Base-by-base conservation (phyloP, 768 basidiomycete genomes). In the Leucosporidium scottii region DNA sequence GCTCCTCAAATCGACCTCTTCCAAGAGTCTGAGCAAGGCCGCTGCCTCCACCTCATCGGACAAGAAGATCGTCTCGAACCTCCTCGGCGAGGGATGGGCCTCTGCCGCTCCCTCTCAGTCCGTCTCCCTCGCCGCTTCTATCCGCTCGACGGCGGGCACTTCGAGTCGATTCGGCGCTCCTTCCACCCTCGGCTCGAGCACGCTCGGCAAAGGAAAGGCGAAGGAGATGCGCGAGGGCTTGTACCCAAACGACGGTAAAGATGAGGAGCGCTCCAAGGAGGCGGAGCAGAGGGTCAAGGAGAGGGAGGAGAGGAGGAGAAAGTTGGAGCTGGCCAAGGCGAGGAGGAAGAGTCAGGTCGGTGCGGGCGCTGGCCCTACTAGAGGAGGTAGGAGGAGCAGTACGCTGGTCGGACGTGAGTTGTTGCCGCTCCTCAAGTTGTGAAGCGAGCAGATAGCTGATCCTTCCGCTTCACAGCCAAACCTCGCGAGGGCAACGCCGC, bases 261-360 rank as follows among this genome's bases (percentile, higher is more conserved):
- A 23, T n/a, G 66, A 62, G n/a, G 39, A 44, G 6, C 39, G 39
- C 13, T 3, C 13, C 39, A 44, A 44, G 39, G 39, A 44, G 39
- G 39, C 39, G 10, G 39, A 44, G 15, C 8, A 10, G 39, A 44
- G 39, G 39, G 13, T 15, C 8, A 23, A 9, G 21, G 73, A 67
- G 51, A 39, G 55, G 36, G 63, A 25, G 36, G 36, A 48, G 30
- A 53, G 51, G 60, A 62, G 56, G 62, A 47, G 70, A 50, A 60
- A 65, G 56, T 27, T 71, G n/a, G 70, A 71, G 56, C 44, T 64
- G 39, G 66, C 66, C n/a, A 71, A 67, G 54, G 72, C 59, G 61
- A 67, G 67, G 59, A 57, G 68, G 51, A 66, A 59, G 57, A 69
- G 68, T n/a, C 27, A n/a, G 10, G 62, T 20, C 3, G 66, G 30